Conservation (phyloP, 73 alveolate genomes). For the Effrenium voratum region DNA sequence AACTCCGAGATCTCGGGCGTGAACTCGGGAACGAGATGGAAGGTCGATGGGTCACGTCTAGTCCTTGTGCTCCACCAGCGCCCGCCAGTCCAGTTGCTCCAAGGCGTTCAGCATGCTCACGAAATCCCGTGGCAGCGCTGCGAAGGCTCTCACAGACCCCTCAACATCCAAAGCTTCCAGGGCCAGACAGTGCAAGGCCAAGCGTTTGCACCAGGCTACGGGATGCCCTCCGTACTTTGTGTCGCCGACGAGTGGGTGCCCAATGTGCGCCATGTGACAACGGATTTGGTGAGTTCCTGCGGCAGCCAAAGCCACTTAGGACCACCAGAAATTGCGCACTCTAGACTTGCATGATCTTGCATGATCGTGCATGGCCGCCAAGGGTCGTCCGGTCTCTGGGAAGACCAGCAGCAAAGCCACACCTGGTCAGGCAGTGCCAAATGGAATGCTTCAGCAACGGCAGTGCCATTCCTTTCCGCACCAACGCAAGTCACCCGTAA, state of each 20-base stretch:
- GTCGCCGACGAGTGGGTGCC: conserved; percentile 78
- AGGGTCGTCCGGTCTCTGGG: conserved; percentile 72
- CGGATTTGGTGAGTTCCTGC: conserved; percentile 91
- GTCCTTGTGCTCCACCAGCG: too few species aligned
- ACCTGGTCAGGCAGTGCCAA: not conserved
- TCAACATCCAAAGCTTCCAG: not conserved
- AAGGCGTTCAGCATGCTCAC: conserved; percentile 17
- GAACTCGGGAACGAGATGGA: too few species aligned
- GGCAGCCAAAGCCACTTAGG: not conserved
- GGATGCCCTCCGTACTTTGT: conserved; percentile 54
- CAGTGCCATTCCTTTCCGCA: too few species aligned
- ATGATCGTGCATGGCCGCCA: not conserved
- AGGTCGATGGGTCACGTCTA: too few species aligned
- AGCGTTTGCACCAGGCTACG: conserved; percentile 59
- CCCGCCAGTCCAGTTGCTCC: too few species aligned
- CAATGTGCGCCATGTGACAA: conserved; percentile 77
- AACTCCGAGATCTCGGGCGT: too few species aligned
- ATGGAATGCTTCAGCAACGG: too few species aligned
- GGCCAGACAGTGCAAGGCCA: conserved; percentile 79
- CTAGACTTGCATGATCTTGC: not conserved
- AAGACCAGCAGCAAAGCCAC: conserved; percentile 35
- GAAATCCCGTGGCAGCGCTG: conserved; percentile 30
- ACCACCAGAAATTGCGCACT: too few species aligned
- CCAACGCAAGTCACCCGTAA: too few species aligned
- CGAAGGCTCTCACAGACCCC: conserved; percentile 1